phyloP scores from a whole-genome alignment of 2,329 filamentous ascomycete genomes.

The Zymoseptoria tritici region DNA sequence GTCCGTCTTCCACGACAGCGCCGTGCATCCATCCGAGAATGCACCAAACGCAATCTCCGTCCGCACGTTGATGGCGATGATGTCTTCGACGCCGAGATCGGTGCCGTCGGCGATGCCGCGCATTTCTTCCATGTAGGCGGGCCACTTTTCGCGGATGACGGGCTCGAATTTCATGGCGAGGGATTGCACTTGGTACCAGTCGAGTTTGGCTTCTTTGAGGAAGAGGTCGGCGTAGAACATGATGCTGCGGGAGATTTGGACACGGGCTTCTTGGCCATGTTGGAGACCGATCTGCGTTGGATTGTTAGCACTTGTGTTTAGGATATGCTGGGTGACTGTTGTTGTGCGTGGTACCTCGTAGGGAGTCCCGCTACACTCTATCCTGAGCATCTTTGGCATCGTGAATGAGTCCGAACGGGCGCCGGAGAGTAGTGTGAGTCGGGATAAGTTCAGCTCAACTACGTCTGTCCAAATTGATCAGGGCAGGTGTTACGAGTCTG shows the following conservation, averaged over 20 bases:
- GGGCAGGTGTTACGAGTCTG: neutral
- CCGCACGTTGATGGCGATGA: slow-evolving; percentile 52
- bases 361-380: slow-evolving; percentile 37
- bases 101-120: slow-evolving; percentile 46
- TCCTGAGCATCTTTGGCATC: slow-evolving; percentile 31
- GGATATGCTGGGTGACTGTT: neutral
- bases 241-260: slow-evolving; percentile 38
- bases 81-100: slow-evolving; percentile 39
- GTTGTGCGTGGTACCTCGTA: slow-evolving; percentile 31
- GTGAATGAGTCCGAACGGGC: neutral
- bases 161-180: slow-evolving; percentile 43
- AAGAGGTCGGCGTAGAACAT: slow-evolving; percentile 44
- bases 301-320: neutral
- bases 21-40: slow-evolving; percentile 51
- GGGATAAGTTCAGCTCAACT: neutral
- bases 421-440: neutral
- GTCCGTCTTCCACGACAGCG: slow-evolving; percentile 39
- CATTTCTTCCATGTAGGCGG: slow-evolving; percentile 40
- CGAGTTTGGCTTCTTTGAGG: slow-evolving; percentile 38
- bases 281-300: slow-evolving; percentile 41
- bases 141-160: slow-evolving; percentile 38
- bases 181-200: slow-evolving; percentile 40
- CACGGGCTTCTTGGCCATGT: slow-evolving; percentile 37
- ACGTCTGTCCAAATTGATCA: neutral
- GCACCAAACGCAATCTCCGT: slow-evolving; percentile 53